Conservation (phyloP, 2,329 filamentous ascomycete genomes). For the Colletotrichum liaoningense region DNA sequence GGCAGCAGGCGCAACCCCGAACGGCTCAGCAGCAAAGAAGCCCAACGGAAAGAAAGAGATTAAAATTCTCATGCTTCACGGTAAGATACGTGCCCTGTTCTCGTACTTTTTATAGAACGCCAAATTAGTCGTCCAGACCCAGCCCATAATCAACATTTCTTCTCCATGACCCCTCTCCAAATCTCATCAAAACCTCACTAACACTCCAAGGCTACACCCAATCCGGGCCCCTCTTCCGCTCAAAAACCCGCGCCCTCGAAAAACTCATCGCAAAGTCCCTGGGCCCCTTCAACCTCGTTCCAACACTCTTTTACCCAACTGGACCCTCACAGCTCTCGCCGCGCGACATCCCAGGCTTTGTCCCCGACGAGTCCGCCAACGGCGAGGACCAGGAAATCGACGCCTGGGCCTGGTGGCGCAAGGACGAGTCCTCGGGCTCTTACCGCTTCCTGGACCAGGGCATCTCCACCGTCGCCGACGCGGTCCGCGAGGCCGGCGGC, state of each 20-base stretch:
- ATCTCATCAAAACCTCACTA: neutral
- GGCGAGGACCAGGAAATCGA: conserved; percentile 63
- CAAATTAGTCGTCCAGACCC: neutral
- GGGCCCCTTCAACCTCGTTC: conserved; percentile 64
- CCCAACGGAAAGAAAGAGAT: conserved; percentile 59
- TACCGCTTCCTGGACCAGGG: conserved; percentile 80
- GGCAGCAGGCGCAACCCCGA: conserved; percentile 25
- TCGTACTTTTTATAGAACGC: neutral
- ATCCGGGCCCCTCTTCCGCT: conserved; percentile 84
- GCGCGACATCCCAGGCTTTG: conserved; percentile 77
- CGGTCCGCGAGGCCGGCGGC: conserved; percentile 72
- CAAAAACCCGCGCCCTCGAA: conserved; percentile 88
- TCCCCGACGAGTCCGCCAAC: conserved; percentile 42
- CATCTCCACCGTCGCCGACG: conserved; percentile 69
- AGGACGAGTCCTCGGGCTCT: conserved; percentile 69
- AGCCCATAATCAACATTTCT: neutral
- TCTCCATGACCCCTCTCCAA: neutral
- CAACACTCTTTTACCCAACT: conserved; percentile 75
- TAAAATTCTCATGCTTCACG: conserved; percentile 84
- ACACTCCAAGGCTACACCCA: conserved; percentile 80
- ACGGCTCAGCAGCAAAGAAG: conserved; percentile 41
- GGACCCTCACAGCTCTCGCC: conserved; percentile 72
- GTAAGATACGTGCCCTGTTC: conserved; percentile 48
- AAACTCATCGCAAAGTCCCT: conserved; percentile 84
- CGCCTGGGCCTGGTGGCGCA: conserved; percentile 86